Percentiles rank a stretch among this genome's conserved stretches.
These are phyloP conservation scores for Apiospora arundinis DNA, from an alignment of 2,329 filamentous ascomycete species.

Conservation along the genomic window DNA sequence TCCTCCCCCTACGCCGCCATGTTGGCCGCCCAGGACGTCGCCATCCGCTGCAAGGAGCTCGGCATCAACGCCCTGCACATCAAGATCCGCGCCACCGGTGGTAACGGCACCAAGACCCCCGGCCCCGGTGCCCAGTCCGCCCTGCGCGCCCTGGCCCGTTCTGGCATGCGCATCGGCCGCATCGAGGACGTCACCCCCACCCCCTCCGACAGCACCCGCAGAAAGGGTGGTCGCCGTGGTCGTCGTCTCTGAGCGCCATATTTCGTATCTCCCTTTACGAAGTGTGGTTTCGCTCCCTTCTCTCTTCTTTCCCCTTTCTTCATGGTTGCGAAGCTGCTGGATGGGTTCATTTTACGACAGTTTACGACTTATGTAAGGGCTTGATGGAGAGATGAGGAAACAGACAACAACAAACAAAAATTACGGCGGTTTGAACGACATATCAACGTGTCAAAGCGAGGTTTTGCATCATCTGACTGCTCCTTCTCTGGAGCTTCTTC, in stretches of 20 bases:
- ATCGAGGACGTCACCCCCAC: constrained; percentile 99
- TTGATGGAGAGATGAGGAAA: background rate
- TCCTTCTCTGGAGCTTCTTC: constrained; percentile 43
- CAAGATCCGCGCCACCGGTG: constrained; percentile 99
- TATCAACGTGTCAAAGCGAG: constrained; percentile 21
- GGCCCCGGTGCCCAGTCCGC: constrained; percentile 98
- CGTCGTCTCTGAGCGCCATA: constrained; percentile 86
- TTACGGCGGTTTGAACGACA: constrained; percentile 28
- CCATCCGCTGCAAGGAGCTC: constrained; percentile 78
- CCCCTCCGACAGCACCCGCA: constrained; percentile 97
- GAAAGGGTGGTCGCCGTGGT: constrained; percentile 99
- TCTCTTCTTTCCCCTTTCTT: background rate
- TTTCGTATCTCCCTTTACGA: constrained; percentile 34
- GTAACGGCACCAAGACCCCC: constrained; percentile 99
- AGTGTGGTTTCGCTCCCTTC: constrained; percentile 4
- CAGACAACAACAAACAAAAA: constrained; percentile 32
- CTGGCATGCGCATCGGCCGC: constrained; percentile 99
- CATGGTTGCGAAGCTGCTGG: constrained; percentile 13
- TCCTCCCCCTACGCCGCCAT: constrained; percentile 99
- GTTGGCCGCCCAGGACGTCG: constrained; percentile 99
- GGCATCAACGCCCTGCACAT: constrained; percentile 95
- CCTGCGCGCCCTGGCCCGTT: constrained; percentile 97
- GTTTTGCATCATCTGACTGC: constrained; percentile 42
- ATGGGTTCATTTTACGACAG: constrained; percentile 18
- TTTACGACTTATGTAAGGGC: constrained; percentile 7